These are phyloP conservation scores for Solanum bulbocastanum DNA, from an alignment of 257 asterid species.

Conservation along the genomic window DNA sequence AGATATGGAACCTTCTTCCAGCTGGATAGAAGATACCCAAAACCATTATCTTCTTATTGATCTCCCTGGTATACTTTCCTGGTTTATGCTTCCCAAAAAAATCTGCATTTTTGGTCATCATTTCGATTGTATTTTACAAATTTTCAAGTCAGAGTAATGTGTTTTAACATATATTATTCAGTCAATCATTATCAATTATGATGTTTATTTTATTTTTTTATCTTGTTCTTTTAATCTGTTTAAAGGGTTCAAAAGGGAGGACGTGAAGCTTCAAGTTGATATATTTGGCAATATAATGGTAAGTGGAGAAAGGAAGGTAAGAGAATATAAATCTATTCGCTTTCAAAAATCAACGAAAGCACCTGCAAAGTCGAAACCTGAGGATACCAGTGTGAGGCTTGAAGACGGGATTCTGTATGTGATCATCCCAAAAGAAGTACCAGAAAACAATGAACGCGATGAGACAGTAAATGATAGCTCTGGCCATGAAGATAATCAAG, in stretches of 20 bases:
- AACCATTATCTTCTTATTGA: slow-evolving; percentile 15
- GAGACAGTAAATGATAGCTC: background rate
- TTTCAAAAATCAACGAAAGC: slow-evolving; percentile 17
- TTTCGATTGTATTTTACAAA: background rate
- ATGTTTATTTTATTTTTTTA: background rate
- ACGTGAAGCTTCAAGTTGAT: slow-evolving; percentile 20
- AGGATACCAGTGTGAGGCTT: slow-evolving; percentile 16
- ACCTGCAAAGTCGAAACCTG: slow-evolving; percentile 22
- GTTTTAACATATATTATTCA: background rate
- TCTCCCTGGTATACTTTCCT: slow-evolving; percentile 24
- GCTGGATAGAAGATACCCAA: slow-evolving; percentile 20
- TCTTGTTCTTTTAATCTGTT: background rate
- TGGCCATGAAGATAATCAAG: background rate
- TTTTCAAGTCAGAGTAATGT: background rate
- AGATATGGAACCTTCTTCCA: slow-evolving; percentile 16
- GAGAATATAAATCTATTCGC: slow-evolving; percentile 10
- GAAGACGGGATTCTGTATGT: slow-evolving; percentile 24
- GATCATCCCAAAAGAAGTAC: slow-evolving; percentile 12
- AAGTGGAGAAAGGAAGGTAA: slow-evolving; percentile 23
- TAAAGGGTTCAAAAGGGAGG: slow-evolving; percentile 24
- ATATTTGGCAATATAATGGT: slow-evolving; percentile 6
- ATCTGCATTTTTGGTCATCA: background rate
- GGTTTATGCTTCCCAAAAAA: background rate
- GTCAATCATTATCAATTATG: background rate
- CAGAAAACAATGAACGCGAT: background rate